Base-by-base conservation (phyloP, 345 rosid species). In the Boechera retrofracta region DNA sequence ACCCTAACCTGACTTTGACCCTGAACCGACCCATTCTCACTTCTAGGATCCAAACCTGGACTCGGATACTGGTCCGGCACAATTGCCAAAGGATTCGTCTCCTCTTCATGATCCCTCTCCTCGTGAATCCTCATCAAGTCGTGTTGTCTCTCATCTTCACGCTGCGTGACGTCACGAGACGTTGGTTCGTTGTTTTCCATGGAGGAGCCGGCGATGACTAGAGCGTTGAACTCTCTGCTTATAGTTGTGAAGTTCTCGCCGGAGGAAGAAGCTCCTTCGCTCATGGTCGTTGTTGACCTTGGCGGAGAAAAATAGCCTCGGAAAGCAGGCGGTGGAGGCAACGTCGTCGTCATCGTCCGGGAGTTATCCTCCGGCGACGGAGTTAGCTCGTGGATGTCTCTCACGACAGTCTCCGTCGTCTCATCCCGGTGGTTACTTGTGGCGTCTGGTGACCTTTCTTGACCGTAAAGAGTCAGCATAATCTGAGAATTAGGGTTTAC, bases 191-290 rank as follows among this genome's bases (percentile, higher is more conserved):
- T 73, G 75, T 58, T 76, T 15, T 71, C 80, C 15, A 72, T 79
- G 13, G 91, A 69, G 0, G 97, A 87, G 4, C 97, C 97, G 1
- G 97, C 97, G 26, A 94, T 77, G 53, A 94, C 98, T 7, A 94
- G 83, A 48, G 97, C 97, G 85, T 83, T 94, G 86, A 94, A 94
- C 58, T 94, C 98, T 68, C 95, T 79, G 73, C 98, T 92, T 72
- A 94, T 86, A 84, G 87, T 82, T 24, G 97, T 88, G 83, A 94
- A 94, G 76, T 90, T 92, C 79, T 94, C 98, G 41, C 85, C 83
- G 2, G 73, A 77, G 2, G 73, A 77, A 44, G 73, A 69, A 42
- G 75, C 71, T 70, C 85, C 72, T 77, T 94, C 78, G 58, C 64
- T 53, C 53, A 24, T 63, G 24, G 63, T 57, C 5, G 54, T 73